Evolutionary conservation across 2,329 filamentous ascomycete genomes (phyloP).

Genomic region (Helotiales sp.): DNA sequence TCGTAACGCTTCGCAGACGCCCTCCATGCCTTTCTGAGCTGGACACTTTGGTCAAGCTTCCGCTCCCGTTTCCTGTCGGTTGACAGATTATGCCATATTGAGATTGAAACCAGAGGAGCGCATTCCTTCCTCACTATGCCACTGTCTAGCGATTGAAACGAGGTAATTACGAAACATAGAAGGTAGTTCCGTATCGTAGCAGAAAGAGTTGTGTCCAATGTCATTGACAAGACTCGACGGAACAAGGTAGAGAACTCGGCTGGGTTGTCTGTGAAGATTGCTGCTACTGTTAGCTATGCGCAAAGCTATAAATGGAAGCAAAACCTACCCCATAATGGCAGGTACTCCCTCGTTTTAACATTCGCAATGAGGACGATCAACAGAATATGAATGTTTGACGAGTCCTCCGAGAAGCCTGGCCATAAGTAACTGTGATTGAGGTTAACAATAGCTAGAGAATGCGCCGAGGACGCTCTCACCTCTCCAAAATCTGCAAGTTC

Average conservation of each 20-base stretch:
- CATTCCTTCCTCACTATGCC: slow-evolving; percentile 92
- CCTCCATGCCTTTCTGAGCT: slow-evolving; percentile 87
- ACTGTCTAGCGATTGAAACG: slow-evolving; percentile 92
- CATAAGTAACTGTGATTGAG: slow-evolving; percentile 73
- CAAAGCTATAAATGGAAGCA: not conserved
- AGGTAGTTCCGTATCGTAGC: slow-evolving; percentile 73
- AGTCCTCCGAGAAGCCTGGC: slow-evolving; percentile 86
- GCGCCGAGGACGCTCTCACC: slow-evolving; percentile 45
- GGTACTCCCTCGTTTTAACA: slow-evolving; percentile 81
- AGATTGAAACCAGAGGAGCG: slow-evolving; percentile 89
- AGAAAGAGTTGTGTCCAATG: slow-evolving; percentile 67
- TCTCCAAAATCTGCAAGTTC: slow-evolving; percentile 86
- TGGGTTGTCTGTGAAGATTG: slow-evolving; percentile 73
- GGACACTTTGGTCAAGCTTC: slow-evolving; percentile 70
- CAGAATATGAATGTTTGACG: slow-evolving; percentile 89
- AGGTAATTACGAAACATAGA: slow-evolving; percentile 85
- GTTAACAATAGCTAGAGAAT: slow-evolving; percentile 20
- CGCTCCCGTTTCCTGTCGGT: slow-evolving; percentile 72
- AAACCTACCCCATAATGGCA: slow-evolving; percentile 78
- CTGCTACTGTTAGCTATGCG: slow-evolving; percentile 42
- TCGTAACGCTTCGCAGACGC: slow-evolving; percentile 85
- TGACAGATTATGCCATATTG: slow-evolving; percentile 91
- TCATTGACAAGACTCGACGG: slow-evolving; percentile 85
- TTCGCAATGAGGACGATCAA: slow-evolving; percentile 84
- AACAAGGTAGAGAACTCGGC: slow-evolving; percentile 88